Evolutionary conservation across 768 basidiomycete species (phyloP).

Genomic region (Suillus sp.): DNA sequence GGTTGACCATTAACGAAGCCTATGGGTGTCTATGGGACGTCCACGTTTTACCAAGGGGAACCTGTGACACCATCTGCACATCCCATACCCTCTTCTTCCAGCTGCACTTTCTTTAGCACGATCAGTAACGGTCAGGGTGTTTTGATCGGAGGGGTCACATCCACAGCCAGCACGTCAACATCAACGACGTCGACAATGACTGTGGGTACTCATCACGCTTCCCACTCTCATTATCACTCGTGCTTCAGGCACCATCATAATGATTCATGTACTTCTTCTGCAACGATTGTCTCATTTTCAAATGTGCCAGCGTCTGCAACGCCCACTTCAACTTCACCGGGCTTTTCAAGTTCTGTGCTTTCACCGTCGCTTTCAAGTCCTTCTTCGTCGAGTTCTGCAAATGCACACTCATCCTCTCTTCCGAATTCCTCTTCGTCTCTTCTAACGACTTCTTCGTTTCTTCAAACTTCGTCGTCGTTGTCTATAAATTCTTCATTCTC

Average conservation of each 20-base stretch:
- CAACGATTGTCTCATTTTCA: slow-evolving; percentile 17
- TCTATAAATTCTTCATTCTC: neutral
- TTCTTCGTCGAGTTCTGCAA: slow-evolving; percentile 10
- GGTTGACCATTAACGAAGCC: slow-evolving; percentile 37
- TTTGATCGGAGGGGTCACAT: slow-evolving; percentile 29
- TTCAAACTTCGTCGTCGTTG: neutral
- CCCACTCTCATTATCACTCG: neutral
- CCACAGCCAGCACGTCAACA: slow-evolving; percentile 10
- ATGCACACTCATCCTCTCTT: neutral
- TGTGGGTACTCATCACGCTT: slow-evolving; percentile 9
- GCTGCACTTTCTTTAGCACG: slow-evolving; percentile 54
- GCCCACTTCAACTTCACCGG: slow-evolving; percentile 1
- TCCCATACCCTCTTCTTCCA: slow-evolving; percentile 57
- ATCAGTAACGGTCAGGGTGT: slow-evolving; percentile 48
- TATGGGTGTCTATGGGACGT: slow-evolving; percentile 69
- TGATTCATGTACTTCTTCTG: slow-evolving; percentile 10
- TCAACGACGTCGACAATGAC: slow-evolving; percentile 4
- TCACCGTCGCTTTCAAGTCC: neutral
- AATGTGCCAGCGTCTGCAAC: slow-evolving; percentile 1
- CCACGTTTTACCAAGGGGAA: slow-evolving; percentile 68
- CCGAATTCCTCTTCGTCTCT: neutral
- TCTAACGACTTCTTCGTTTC: slow-evolving; percentile 2
- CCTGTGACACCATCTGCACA: slow-evolving; percentile 57
- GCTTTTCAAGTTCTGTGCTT: neutral
- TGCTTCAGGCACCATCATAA: neutral